A percentile compares a stretch with the other conserved stretches of the same genome.
Conservation (phyloP, 2,329 filamentous ascomycete species). For the Gliomastix tumulicola region DNA sequence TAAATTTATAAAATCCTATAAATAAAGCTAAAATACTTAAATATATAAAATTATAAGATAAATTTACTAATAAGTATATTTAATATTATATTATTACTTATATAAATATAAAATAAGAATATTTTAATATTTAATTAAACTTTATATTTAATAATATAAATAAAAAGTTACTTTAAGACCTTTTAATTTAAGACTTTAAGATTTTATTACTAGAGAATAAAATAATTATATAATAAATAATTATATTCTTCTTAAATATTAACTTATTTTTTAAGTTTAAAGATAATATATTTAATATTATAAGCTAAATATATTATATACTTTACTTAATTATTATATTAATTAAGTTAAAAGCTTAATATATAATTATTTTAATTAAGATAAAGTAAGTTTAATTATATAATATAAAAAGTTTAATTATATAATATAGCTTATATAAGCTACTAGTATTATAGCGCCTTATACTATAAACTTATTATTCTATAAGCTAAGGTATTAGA, state of each 20-base stretch:
- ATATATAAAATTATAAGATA: neutral
- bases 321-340: neutral
- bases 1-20: neutral
- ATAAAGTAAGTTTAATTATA: no score
- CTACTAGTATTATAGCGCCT: neutral
- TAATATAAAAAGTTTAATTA: no score
- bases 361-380: neutral
- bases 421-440: no score
- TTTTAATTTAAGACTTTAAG: neutral
- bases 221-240: neutral
- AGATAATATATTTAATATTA: neutral
- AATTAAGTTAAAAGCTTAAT: neutral
- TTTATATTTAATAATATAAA: neutral
- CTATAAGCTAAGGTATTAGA: neutral
- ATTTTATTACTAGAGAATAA: neutral
- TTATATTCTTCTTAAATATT: neutral
- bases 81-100: neutral
- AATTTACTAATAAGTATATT: neutral
- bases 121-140: neutral
- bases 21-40: neutral
- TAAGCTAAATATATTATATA: neutral
- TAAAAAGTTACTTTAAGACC: neutral
- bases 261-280: neutral
- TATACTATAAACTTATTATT: neutral
- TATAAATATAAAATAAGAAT: neutral